Conservation (phyloP, 2,329 filamentous ascomycete genomes). For the Arachnomyces sp. region DNA sequence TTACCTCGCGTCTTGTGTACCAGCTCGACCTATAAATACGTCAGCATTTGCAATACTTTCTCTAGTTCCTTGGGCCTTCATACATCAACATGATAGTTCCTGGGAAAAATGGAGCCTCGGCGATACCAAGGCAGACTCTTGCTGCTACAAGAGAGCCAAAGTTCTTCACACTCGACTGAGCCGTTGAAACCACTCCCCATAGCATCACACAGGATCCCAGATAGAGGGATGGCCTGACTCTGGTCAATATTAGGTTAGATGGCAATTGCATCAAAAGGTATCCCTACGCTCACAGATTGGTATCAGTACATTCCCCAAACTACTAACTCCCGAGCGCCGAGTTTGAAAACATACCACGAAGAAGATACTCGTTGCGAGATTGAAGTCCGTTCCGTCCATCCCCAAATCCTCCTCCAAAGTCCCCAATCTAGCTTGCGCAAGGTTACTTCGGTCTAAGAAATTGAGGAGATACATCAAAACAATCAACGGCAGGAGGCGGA, state of each 20-base stretch:
- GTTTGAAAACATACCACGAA: conserved; percentile 36
- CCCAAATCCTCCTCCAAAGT: conserved; percentile 45
- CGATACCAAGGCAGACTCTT: conserved; percentile 34
- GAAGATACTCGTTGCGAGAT: conserved; percentile 46
- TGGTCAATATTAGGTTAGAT: conserved; percentile 50
- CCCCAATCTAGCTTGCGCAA: conserved; percentile 48
- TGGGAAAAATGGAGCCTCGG: conserved; percentile 47
- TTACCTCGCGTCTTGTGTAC: conserved; percentile 53
- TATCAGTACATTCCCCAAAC: no score
- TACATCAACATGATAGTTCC: conserved; percentile 53
- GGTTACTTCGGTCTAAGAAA: conserved; percentile 31
- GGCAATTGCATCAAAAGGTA: conserved; percentile 56
- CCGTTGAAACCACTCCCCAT: conserved; percentile 28
- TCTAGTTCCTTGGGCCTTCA: background rate
- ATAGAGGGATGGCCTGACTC: conserved; percentile 46
- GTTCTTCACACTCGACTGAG: conserved; percentile 29
- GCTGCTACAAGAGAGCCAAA: conserved; percentile 34
- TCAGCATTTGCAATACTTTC: no score
- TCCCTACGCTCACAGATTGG: conserved; percentile 18
- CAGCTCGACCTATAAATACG: conserved; percentile 45
- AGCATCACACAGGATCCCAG: conserved; percentile 35
- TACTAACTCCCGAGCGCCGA: no score
- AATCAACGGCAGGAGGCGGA: conserved; percentile 22
- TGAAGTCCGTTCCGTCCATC: conserved; percentile 51
- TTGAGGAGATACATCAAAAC: conserved; percentile 26